phyloP scores from a whole-genome alignment of 2,329 filamentous ascomycete genomes.

The Hirsutella minnesotensis region DNA sequence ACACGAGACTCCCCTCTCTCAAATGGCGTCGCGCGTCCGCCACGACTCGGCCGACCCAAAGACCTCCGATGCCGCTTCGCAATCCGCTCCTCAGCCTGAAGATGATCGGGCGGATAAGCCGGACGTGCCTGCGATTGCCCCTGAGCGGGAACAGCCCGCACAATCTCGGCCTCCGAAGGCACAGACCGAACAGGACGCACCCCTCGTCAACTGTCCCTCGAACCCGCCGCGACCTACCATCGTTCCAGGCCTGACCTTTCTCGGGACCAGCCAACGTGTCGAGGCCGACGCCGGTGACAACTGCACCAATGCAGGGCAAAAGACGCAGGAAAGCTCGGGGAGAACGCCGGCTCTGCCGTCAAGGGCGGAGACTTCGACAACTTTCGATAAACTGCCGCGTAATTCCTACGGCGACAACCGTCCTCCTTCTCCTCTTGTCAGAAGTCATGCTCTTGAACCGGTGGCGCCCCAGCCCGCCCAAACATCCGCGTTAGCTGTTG shows the following conservation, averaged over 20 bases:
- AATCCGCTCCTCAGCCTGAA: neutral
- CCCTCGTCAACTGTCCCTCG: constrained; percentile 3
- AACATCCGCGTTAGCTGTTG: constrained; percentile 44
- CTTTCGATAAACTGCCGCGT: constrained; percentile 8
- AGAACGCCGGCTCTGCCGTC: constrained; percentile 13
- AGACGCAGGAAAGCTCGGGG: too few species aligned
- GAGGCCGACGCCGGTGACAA: too few species aligned
- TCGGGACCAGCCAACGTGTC: too few species aligned
- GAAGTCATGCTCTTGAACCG: constrained; percentile 61
- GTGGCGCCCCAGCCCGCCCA: constrained; percentile 66
- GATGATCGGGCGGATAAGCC: neutral
- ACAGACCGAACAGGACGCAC: too few species aligned
- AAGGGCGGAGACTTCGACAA: constrained; percentile 6
- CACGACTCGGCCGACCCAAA: constrained; percentile 25
- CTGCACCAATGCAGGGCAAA: too few species aligned
- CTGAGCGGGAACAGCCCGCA: too few species aligned
- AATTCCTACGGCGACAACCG: constrained; percentile 16
- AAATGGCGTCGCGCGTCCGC: constrained; percentile 35
- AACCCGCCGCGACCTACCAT: constrained; percentile 1
- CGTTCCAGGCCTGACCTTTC: neutral
- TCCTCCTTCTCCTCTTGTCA: constrained; percentile 51
- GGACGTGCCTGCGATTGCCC: neutral
- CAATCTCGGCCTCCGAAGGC: too few species aligned
- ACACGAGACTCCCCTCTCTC: constrained; percentile 61
- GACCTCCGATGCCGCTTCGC: constrained; percentile 5